Conservation (phyloP, 208 protist genomes). For the Angomonas desouzai region DNA sequence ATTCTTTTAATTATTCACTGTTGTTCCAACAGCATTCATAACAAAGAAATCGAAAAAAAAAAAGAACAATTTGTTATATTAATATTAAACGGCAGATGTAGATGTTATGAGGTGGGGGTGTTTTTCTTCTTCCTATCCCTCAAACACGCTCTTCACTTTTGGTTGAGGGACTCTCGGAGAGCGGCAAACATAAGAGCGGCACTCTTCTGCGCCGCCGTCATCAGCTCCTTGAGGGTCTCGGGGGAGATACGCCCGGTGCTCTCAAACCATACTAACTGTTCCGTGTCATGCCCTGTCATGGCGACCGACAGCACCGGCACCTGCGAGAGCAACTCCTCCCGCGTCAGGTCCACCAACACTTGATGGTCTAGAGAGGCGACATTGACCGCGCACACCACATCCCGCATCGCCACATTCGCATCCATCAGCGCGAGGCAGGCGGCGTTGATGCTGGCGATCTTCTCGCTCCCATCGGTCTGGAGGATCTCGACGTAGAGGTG, state of each 20-base stretch:
- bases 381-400: conserved; percentile 59
- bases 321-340: conserved; percentile 72
- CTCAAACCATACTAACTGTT: conserved; percentile 79
- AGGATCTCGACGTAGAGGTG: conserved; percentile 82
- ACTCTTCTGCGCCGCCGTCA: conserved; percentile 48
- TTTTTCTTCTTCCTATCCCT: no score
- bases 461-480: conserved; percentile 75
- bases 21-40: no score
- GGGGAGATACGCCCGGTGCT: conserved; percentile 53
- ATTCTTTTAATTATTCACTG: no score
- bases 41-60: background rate
- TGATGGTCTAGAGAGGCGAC: conserved; percentile 64
- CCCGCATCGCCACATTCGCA: conserved; percentile 81
- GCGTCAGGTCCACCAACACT: conserved; percentile 72
- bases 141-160: no score
- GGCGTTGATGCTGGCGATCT: conserved; percentile 81
- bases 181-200: conserved; percentile 33
- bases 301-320: conserved; percentile 60
- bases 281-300: conserved; percentile 56
- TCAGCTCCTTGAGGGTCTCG: conserved; percentile 45
- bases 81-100: conserved; percentile 14
- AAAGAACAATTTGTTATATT: no score
- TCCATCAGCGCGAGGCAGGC: conserved; percentile 83
- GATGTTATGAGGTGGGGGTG: no score
- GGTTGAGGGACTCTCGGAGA: conserved; percentile 22